These are phyloP conservation scores for Colletotrichum liriopes DNA, from an alignment of 2,329 filamentous ascomycete species.

Conservation along the genomic window DNA sequence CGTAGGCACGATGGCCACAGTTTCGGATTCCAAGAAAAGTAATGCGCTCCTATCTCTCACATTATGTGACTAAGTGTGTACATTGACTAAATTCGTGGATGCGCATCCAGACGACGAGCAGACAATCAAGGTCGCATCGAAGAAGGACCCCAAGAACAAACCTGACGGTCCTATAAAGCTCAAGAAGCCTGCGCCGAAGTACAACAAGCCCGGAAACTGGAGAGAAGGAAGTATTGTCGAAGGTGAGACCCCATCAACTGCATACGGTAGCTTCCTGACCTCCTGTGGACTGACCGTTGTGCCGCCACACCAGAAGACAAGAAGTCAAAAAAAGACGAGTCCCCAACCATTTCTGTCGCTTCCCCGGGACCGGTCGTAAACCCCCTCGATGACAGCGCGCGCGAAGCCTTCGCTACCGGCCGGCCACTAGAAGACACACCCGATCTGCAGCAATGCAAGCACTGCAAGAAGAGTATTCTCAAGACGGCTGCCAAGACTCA, in stretches of 20 bases:
- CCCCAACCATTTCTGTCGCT: slow-evolving; percentile 54
- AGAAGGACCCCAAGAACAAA: slow-evolving; percentile 64
- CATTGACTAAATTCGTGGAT: not conserved
- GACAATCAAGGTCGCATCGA: slow-evolving; percentile 75
- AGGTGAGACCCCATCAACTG: slow-evolving; percentile 58
- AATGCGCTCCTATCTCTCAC: not conserved
- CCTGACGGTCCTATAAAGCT: slow-evolving; percentile 70
- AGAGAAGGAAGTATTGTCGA: slow-evolving; percentile 76
- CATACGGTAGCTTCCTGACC: not conserved
- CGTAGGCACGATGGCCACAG: slow-evolving; percentile 34
- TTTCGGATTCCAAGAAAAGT: slow-evolving; percentile 43
- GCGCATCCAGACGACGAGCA: slow-evolving; percentile 65
- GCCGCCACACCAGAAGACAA: slow-evolving; percentile 63
- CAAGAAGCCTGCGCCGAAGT: slow-evolving; percentile 74
- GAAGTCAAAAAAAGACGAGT: slow-evolving; percentile 64
- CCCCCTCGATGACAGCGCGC: slow-evolving; percentile 81
- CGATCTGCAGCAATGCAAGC: slow-evolving; percentile 89
- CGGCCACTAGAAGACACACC: slow-evolving; percentile 85
- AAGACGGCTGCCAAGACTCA: slow-evolving; percentile 83
- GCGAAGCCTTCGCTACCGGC: slow-evolving; percentile 86
- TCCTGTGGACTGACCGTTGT: slow-evolving; percentile 5
- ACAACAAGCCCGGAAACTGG: slow-evolving; percentile 80
- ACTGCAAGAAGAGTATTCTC: slow-evolving; percentile 91
- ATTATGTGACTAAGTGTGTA: no score
- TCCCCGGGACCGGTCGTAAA: slow-evolving; percentile 73